Percentiles rank a stretch among this genome's conserved stretches.
These are phyloP conservation scores for Coemansia umbellata DNA, from an alignment of 192 early-diverging fungal genomes.

Conservation along the genomic window DNA sequence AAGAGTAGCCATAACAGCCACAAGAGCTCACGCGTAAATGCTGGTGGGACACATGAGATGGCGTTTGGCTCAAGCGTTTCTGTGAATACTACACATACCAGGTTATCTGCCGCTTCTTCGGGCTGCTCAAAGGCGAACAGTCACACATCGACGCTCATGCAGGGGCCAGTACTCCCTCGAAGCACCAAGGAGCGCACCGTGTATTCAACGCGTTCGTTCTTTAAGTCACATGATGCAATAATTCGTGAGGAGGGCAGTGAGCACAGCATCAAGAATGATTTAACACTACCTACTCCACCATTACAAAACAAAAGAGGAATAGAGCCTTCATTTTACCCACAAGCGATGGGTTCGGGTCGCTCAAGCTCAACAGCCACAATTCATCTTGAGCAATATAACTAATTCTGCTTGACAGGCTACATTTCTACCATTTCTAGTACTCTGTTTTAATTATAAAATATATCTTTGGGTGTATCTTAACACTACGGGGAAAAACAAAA, in stretches of 20 bases:
- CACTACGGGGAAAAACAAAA: too few species aligned
- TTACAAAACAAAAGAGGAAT: too few species aligned
- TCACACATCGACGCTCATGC: constrained; percentile 18
- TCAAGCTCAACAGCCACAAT: constrained; percentile 28
- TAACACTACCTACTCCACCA: neutral
- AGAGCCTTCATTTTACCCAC: too few species aligned
- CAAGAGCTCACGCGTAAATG: too few species aligned
- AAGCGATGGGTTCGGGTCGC: neutral
- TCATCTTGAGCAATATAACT: constrained; percentile 23
- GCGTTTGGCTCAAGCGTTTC: constrained; percentile 4
- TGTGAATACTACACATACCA: constrained; percentile 4
- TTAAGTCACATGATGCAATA: constrained; percentile 23
- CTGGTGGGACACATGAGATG: neutral
- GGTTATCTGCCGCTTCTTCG: constrained; percentile 7
- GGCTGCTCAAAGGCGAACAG: constrained; percentile 11
- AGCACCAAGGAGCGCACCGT: constrained; percentile 9
- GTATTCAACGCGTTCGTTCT: constrained; percentile 6
- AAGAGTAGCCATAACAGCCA: neutral
- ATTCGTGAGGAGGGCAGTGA: neutral
- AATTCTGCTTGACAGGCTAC: too few species aligned
- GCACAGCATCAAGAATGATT: neutral
- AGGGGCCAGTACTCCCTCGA: constrained; percentile 37
- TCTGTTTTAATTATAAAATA: too few species aligned
- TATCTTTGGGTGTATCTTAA: too few species aligned
- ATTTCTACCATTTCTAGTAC: too few species aligned